phyloP scores from a whole-genome alignment of 805 yeast species.

The Komagataella ulmi region DNA sequence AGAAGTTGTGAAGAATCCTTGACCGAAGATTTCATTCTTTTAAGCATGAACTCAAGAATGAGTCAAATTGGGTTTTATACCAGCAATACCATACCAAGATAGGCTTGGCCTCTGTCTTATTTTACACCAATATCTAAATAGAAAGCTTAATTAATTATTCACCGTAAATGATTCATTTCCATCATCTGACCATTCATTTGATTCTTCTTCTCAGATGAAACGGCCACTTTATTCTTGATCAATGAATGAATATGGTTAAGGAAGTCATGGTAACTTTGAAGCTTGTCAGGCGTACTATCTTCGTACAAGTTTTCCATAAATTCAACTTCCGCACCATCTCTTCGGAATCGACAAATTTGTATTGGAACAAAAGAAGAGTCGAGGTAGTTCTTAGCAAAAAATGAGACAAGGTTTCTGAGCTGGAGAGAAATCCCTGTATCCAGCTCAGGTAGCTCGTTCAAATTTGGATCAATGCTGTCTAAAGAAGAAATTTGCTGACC shows the following conservation, averaged over 20 bases:
- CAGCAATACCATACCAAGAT: no score
- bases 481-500: conserved; percentile 37
- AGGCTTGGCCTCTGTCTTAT: no score
- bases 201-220: background rate
- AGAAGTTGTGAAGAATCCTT: no score
- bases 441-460: conserved; percentile 54
- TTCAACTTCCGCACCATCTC: conserved; percentile 44
- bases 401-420: conserved; percentile 48
- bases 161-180: conserved; percentile 4
- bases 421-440: conserved; percentile 59
- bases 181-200: conserved; percentile 4
- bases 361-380: conserved; percentile 30
- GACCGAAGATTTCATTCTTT: no score
- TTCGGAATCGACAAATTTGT: conserved; percentile 49
- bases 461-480: conserved; percentile 30
- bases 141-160: background rate
- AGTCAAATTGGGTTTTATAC: no score
- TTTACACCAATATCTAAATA: no score
- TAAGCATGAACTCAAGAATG: no score
- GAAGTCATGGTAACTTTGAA: conserved; percentile 52
- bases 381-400: conserved; percentile 29
- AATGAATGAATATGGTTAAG: conserved; percentile 55
- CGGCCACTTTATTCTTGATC: conserved; percentile 33
- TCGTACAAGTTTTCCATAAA: conserved; percentile 58
- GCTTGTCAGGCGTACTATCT: conserved; percentile 44